Evolutionary conservation across 2,329 filamentous ascomycete species (phyloP).

Genomic region (Golovinomyces cichoracearum): DNA sequence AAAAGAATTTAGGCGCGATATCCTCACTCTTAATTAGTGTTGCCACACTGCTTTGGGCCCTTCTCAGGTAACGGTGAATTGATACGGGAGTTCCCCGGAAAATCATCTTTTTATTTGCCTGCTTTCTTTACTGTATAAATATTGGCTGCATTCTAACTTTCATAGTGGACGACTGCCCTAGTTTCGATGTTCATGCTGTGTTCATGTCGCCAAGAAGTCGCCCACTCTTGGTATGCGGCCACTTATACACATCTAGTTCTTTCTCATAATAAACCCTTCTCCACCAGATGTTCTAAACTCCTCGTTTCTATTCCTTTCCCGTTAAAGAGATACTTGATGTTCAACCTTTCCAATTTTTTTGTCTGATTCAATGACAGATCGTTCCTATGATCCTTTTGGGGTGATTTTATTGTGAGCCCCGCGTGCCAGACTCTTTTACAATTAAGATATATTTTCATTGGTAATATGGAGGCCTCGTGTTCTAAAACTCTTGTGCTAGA

Average conservation of each 20-base stretch:
- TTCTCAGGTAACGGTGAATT: too few species aligned
- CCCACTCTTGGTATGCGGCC: not conserved
- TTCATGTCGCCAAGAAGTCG: not conserved
- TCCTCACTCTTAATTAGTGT: too few species aligned
- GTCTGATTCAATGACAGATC: not conserved
- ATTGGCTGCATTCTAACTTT: too few species aligned
- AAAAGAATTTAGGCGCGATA: not conserved
- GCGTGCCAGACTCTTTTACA: not conserved
- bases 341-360: not conserved
- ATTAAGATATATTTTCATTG: not conserved
- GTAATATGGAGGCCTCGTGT: not conserved
- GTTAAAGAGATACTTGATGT: not conserved
- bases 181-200: not conserved
- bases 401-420: not conserved
- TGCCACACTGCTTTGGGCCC: too few species aligned
- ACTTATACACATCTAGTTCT: not conserved
- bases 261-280: not conserved
- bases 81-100: too few species aligned
- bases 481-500: not conserved
- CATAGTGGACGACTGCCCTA: too few species aligned
- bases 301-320: not conserved
- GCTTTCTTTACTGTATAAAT: too few species aligned
- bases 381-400: not conserved
- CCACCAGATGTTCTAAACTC: not conserved
- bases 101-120: too few species aligned